A percentile compares a stretch with the other conserved stretches of the same genome.
Evolutionary conservation across 75 land plant genomes (phyloP).

Genomic region (Pinus taeda): DNA sequence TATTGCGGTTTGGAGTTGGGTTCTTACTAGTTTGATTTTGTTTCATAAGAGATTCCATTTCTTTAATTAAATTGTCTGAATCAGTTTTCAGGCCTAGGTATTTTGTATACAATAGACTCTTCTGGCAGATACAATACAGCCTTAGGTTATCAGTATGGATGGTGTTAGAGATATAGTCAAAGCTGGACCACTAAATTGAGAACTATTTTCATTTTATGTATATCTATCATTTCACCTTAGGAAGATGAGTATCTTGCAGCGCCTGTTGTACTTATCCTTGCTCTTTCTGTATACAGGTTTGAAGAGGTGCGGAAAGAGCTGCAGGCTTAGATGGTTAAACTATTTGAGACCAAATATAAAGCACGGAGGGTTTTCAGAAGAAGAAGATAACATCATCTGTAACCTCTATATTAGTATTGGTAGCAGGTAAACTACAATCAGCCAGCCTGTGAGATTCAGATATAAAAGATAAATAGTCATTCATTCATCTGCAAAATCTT

Average conservation of each 20-base stretch:
- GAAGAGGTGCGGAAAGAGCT: constrained; percentile 80
- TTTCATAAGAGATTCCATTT: no score
- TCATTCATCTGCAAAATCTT: not conserved
- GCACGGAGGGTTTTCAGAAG: constrained; percentile 72
- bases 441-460: not conserved
- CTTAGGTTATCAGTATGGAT: not conserved
- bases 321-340: constrained; percentile 80
- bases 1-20: not conserved
- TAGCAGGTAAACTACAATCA: constrained; percentile 43
- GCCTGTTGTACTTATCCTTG: not conserved
- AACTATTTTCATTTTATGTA: not conserved
- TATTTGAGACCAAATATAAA: constrained; percentile 71
- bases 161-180: not conserved
- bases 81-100: not conserved
- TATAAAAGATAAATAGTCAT: not conserved
- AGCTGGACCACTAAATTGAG: no score
- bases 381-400: constrained; percentile 64
- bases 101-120: not conserved
- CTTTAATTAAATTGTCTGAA: no score
- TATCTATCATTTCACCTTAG: not conserved
- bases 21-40: no score
- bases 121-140: not conserved
- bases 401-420: constrained; percentile 68
- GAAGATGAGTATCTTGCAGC: not conserved
- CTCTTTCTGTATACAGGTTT: constrained; percentile 34